phyloP scores from a whole-genome alignment of 305 asterid genomes.

The Fraxinus ornus region DNA sequence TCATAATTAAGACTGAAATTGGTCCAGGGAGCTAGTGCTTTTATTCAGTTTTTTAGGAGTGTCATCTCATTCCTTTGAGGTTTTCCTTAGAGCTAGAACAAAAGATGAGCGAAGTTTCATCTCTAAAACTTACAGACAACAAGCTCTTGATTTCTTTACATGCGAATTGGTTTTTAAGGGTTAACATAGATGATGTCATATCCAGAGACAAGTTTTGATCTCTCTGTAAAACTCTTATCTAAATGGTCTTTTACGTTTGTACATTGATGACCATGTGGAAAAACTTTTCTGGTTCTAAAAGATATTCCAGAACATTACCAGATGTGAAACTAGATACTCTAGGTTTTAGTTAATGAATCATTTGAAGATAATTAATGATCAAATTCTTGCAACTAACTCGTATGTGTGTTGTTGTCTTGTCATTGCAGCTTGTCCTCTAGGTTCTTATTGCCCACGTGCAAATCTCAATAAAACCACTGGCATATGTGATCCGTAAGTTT shows the following conservation, averaged over 20 bases:
- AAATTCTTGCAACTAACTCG: slow-evolving; percentile 27
- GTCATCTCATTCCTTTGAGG: background rate
- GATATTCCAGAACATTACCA: slow-evolving; percentile 1
- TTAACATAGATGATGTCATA: background rate
- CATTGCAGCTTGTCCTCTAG: slow-evolving; percentile 86
- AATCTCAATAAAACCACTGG: slow-evolving; percentile 61
- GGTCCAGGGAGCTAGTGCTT: background rate
- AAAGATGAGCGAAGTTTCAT: background rate
- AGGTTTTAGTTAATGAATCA: slow-evolving; percentile 10
- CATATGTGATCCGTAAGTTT: slow-evolving; percentile 89
- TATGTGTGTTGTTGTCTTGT: slow-evolving; percentile 26
- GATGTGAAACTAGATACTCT: slow-evolving; percentile 16
- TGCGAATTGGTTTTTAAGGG: background rate
- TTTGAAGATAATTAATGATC: slow-evolving; percentile 10
- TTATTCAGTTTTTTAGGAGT: background rate
- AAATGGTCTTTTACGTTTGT: background rate
- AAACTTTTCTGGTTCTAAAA: slow-evolving; percentile 4
- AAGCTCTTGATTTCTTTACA: background rate
- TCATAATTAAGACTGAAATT: background rate
- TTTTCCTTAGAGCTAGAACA: background rate
- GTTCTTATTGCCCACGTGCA: slow-evolving; percentile 82
- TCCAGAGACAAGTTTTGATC: slow-evolving; percentile 13
- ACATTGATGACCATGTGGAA: slow-evolving; percentile 11
- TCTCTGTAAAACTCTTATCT: slow-evolving; percentile 4
- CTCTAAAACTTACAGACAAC: background rate